Conservation (phyloP, 2,329 filamentous ascomycete species). For the Phaeosphaeriaceae sp. region DNA sequence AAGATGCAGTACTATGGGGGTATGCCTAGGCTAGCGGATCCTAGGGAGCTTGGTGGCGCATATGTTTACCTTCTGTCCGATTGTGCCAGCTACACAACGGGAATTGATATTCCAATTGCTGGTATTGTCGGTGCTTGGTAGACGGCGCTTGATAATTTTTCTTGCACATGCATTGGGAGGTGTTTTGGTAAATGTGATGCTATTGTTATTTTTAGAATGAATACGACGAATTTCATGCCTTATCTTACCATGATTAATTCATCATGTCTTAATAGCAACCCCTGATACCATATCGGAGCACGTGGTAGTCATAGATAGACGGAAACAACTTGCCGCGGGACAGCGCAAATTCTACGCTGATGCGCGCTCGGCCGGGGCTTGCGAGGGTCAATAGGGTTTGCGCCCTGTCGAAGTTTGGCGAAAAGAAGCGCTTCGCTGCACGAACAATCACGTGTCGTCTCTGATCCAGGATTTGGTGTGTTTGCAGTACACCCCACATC, state of each 20-base stretch:
- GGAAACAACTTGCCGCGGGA: too few relatives aligned
- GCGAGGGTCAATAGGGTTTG: background rate
- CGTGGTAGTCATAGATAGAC: too few relatives aligned
- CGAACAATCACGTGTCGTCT: background rate
- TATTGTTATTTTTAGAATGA: slow-evolving; percentile 11
- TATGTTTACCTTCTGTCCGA: slow-evolving; percentile 58
- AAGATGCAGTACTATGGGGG: slow-evolving; percentile 63
- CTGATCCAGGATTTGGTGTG: slow-evolving; percentile 6
- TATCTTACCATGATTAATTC: background rate
- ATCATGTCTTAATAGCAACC: too few relatives aligned
- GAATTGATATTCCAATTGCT: slow-evolving; percentile 58
- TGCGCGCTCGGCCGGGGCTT: slow-evolving; percentile 1
- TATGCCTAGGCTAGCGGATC: slow-evolving; percentile 59
- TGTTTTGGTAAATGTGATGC: slow-evolving; percentile 14
- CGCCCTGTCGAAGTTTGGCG: background rate
- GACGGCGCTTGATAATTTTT: slow-evolving; percentile 1
- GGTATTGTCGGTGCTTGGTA: slow-evolving; percentile 56
- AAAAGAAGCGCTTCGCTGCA: background rate
- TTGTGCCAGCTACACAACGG: slow-evolving; percentile 56
- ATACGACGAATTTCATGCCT: slow-evolving; percentile 6
- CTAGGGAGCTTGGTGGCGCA: slow-evolving; percentile 58
- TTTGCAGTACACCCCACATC: slow-evolving; percentile 14
- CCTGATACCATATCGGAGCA: too few relatives aligned
- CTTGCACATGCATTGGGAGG: slow-evolving; percentile 26
- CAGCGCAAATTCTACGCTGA: background rate